phyloP scores from a whole-genome alignment of 768 basidiomycete genomes.

The Termitomyces sp. region DNA sequence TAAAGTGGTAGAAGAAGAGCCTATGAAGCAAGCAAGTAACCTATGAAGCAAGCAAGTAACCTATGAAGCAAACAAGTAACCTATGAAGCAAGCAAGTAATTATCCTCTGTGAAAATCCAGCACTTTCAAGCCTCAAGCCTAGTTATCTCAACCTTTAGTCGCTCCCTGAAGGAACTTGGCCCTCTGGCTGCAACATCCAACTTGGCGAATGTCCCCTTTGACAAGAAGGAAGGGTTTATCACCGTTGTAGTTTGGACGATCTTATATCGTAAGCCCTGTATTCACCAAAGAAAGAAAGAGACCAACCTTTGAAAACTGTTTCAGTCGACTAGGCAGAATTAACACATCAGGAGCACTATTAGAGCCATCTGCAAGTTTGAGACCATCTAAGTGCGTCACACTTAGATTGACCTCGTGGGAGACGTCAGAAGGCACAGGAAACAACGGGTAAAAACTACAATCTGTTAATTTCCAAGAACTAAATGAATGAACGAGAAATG shows the following conservation, averaged over 20 bases:
- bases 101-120: neutral
- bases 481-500: slow-evolving; percentile 3
- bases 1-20: neutral
- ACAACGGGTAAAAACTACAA: slow-evolving; percentile 90
- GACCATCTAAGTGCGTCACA: slow-evolving; percentile 61
- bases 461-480: neutral
- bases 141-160: slow-evolving; percentile 27
- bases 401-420: slow-evolving; percentile 85
- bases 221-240: slow-evolving; percentile 83
- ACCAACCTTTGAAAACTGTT: slow-evolving; percentile 82
- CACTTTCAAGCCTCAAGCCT: slow-evolving; percentile 14
- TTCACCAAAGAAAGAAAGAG: neutral
- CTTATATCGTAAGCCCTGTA: slow-evolving; percentile 30
- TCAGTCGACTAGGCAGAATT: slow-evolving; percentile 81
- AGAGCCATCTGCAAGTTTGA: slow-evolving; percentile 30
- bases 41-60: neutral
- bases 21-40: neutral
- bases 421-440: slow-evolving; percentile 75
- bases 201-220: slow-evolving; percentile 50
- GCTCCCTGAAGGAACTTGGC: slow-evolving; percentile 22
- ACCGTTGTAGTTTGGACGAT: slow-evolving; percentile 68
- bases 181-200: slow-evolving; percentile 29
- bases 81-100: neutral
- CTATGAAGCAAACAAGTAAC: neutral
- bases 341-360: slow-evolving; percentile 74